Evolutionary conservation across 2,329 filamentous ascomycete genomes (phyloP).

Genomic region (Phaeosphaeria sp.): DNA sequence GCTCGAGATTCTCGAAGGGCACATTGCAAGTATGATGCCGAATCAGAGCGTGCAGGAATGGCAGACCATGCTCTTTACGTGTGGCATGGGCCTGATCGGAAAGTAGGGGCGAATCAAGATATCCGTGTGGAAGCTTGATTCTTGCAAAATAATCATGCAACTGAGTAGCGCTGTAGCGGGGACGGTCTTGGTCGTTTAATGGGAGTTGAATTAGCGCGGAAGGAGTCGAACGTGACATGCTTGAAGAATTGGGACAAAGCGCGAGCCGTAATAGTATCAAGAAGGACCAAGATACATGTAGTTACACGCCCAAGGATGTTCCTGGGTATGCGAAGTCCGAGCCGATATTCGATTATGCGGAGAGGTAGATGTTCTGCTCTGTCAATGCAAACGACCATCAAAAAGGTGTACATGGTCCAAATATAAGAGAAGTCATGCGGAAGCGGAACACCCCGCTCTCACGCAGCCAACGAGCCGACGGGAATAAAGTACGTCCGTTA

Average conservation of each 20-base stretch:
- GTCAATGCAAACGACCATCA: too few relatives aligned
- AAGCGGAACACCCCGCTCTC: neutral
- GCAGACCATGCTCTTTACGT: constrained; percentile 5
- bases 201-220: constrained; percentile 9
- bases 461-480: neutral
- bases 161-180: constrained; percentile 8
- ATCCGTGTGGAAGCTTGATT: constrained; percentile 6
- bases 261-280: too few relatives aligned
- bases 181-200: constrained; percentile 9
- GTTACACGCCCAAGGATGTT: too few relatives aligned
- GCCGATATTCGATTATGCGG: too few relatives aligned
- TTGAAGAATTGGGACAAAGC: neutral
- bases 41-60: constrained; percentile 10
- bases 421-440: neutral
- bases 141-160: constrained; percentile 9
- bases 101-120: constrained; percentile 7
- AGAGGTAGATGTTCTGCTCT: too few relatives aligned
- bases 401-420: too few relatives aligned
- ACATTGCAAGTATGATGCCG: constrained; percentile 8
- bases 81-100: constrained; percentile 5
- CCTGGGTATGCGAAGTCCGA: too few relatives aligned
- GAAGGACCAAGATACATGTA: too few relatives aligned
- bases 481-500: neutral
- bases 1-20: constrained; percentile 18
- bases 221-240: neutral